Conservation (phyloP, 2,329 filamentous ascomycete species). For the Chrysoporthe puriensis region DNA sequence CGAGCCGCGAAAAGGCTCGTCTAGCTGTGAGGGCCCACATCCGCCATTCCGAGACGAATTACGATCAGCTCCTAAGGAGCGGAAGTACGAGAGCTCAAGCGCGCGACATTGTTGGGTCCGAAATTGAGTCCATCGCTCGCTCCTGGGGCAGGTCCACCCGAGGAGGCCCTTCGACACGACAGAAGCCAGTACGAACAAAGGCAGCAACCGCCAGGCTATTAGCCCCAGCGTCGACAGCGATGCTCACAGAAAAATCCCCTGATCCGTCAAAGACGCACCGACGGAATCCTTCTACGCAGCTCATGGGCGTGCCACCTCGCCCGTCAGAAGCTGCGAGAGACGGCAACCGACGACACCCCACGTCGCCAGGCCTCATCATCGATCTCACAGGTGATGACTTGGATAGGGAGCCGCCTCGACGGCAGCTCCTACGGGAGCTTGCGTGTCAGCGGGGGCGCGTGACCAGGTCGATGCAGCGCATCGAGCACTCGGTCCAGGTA, state of each 20-base stretch:
- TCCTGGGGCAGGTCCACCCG: conserved; percentile 30
- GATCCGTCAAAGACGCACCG: neutral
- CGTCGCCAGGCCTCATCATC: neutral
- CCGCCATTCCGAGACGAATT: conserved; percentile 51
- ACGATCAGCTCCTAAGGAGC: conserved; percentile 44
- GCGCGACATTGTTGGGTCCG: conserved; percentile 28
- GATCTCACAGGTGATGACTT: neutral
- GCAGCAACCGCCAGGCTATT: neutral
- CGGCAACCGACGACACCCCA: neutral
- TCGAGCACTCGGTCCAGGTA: neutral
- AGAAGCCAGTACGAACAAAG: neutral
- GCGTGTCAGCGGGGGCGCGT: neutral
- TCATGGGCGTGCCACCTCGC: neutral
- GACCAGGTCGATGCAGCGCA: neutral
- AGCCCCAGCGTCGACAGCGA: neutral
- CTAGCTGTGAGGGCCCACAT: conserved; percentile 55
- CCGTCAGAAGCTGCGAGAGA: neutral
- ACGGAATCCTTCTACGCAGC: neutral
- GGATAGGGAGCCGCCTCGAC: neutral
- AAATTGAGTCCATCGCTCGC: conserved; percentile 30
- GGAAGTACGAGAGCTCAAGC: conserved; percentile 30
- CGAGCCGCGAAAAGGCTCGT: conserved; percentile 43
- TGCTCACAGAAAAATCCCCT: neutral
- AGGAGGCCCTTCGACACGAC: neutral
- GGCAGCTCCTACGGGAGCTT: neutral